Percentiles rank a stretch among this genome's conserved stretches.
These are phyloP conservation scores for Ochromonas danica DNA, from an alignment of 108 stramenopile species.

Conservation along the genomic window DNA sequence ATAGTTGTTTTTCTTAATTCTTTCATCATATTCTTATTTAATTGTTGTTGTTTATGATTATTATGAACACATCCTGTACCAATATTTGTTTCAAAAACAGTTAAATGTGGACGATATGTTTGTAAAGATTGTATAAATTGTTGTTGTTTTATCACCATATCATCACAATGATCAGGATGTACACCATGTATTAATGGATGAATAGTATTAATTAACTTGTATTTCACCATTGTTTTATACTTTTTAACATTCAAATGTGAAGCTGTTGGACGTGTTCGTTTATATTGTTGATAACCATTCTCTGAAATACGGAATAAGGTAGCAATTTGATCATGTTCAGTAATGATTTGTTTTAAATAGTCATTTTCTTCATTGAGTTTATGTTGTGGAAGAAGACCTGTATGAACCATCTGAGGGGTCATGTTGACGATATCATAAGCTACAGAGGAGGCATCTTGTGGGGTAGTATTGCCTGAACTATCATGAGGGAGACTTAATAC, in stretches of 20 bases:
- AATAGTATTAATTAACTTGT: slow-evolving; percentile 8
- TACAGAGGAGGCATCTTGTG: too few relatives aligned
- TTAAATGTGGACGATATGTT: slow-evolving; percentile 89
- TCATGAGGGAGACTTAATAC: too few relatives aligned
- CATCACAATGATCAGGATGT: slow-evolving; percentile 43
- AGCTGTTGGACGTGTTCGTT: slow-evolving; percentile 83
- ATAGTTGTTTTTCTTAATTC: not conserved
- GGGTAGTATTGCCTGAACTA: too few relatives aligned
- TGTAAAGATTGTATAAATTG: not conserved
- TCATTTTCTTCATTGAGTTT: slow-evolving; percentile 85
- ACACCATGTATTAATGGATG: slow-evolving; percentile 40
- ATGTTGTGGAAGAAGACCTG: slow-evolving; percentile 86
- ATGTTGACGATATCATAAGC: slow-evolving; percentile 77
- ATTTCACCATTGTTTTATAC: slow-evolving; percentile 15
- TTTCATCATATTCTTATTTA: not conserved
- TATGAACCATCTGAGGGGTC: slow-evolving; percentile 94
- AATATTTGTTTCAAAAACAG: slow-evolving; percentile 90
- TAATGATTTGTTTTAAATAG: slow-evolving; percentile 74
- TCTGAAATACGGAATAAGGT: slow-evolving; percentile 40
- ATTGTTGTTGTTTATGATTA: too few relatives aligned
- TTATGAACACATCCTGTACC: slow-evolving; percentile 51
- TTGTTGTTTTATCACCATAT: slow-evolving; percentile 66
- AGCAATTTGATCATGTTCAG: slow-evolving; percentile 36
- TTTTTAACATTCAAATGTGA: not conserved
- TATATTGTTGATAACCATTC: slow-evolving; percentile 90